Evolutionary conservation across 306 rosid species (phyloP), one percentile per base, ranked within the genome.

Genomic region (Begonia loranthoides): DNA sequence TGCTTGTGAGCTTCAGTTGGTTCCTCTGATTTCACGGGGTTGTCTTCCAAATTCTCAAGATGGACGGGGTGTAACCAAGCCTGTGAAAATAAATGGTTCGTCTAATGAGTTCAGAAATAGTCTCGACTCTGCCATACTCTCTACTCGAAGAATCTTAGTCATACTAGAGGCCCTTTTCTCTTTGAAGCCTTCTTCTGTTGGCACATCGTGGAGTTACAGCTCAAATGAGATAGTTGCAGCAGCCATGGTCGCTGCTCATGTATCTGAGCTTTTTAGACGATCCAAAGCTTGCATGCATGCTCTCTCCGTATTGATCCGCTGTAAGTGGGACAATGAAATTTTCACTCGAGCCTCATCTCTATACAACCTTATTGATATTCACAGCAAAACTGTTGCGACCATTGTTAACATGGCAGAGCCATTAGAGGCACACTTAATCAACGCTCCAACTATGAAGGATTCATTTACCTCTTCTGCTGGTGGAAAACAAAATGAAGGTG

Each of bases 211-310:
- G 95, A 85, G 85, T 77, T 86, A 76, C 76, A 85, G 97, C 71
- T 89, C 97, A 48, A 85, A 82, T 54, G 97, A 89, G 76, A 89
- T 89, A 67, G 94, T 89, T 67, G 97, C 97, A 44, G 97, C 97
- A 68, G 97, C 97, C 13, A 89, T 89, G 97, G 97, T 89, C 70
- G 97, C 97, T 4, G 97, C 97, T 15, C 97, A 89, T 72, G 78
- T 89, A 64, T 85, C 97, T 59, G 97, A 89, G 54, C 67, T 89
- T 66, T 89, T 89, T 63, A 73, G 97, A 67, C 75, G 75, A 57
- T 89, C 97, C 41, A 89, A 85, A 71, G 97, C 97, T 70, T 89
- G 97, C 75, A 89, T 82, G 97, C 95, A 70, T 78, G 90, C 97
- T 47, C 79, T 89, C 45, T 77, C 92, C 58, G 84, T 85, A 55